Conservation (phyloP, 192 early-diverging fungal species). For the Powellomyces hirtus region DNA sequence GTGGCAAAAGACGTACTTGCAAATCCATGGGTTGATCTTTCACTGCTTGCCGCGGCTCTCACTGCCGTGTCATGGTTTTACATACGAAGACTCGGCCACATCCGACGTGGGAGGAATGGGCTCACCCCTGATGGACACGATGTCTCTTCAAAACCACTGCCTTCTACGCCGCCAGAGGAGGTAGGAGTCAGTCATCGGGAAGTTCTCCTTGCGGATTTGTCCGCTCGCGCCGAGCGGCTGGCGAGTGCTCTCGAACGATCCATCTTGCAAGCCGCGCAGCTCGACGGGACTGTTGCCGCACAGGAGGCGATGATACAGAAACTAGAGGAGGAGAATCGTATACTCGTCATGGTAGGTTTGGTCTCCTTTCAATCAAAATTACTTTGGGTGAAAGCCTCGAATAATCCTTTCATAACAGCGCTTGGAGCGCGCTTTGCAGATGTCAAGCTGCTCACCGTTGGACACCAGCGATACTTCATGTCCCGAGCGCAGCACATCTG, state of each 20-base stretch:
- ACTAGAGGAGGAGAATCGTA: conserved; percentile 21
- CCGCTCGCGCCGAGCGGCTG: conserved; percentile 10
- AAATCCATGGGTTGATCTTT: conserved; percentile 26
- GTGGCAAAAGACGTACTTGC: conserved; percentile 9
- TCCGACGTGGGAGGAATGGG: not conserved
- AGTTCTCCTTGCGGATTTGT: not conserved
- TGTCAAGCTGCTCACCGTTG: too few relatives aligned
- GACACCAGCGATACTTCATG: too few relatives aligned
- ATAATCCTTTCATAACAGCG: too few relatives aligned
- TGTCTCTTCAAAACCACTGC: not conserved
- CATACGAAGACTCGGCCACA: not conserved
- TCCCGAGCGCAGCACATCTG: too few relatives aligned
- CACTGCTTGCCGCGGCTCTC: conserved; percentile 1
- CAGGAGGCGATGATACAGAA: not conserved
- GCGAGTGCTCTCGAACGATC: conserved; percentile 11
- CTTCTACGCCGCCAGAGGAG: not conserved
- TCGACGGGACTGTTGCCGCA: not conserved
- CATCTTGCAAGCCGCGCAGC: not conserved
- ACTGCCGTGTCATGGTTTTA: conserved; percentile 15
- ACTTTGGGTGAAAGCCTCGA: too few relatives aligned
- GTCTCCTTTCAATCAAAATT: too few relatives aligned
- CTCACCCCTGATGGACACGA: not conserved
- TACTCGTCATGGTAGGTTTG: too few relatives aligned
- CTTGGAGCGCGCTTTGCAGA: too few relatives aligned
- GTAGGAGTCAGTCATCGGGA: not conserved